Percentiles rank a stretch among this genome's conserved stretches.
These are phyloP conservation scores for Tulasnella sp. DNA, from an alignment of 768 basidiomycete genomes.

Conservation along the genomic window DNA sequence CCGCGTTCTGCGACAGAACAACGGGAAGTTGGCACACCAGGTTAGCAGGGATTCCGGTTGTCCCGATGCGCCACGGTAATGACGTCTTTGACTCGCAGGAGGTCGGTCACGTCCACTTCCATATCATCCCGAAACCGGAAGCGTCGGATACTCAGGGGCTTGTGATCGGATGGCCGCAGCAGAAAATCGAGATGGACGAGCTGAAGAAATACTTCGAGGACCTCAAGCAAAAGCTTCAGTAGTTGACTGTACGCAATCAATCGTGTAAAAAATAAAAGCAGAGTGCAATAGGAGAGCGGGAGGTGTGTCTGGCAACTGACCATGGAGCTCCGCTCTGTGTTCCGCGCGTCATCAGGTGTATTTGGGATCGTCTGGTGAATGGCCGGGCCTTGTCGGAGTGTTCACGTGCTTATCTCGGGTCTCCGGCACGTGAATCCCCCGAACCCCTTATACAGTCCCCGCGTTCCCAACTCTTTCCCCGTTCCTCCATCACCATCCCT, in stretches of 20 bases:
- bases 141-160: constrained; percentile 62
- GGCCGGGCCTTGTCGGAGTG: constrained; percentile 1
- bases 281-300: background rate
- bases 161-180: constrained; percentile 76
- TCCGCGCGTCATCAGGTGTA: constrained; percentile 2
- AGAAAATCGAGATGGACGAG: constrained; percentile 64
- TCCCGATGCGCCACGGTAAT: background rate
- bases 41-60: constrained; percentile 30
- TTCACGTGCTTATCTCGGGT: constrained; percentile 6
- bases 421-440: constrained; percentile 17
- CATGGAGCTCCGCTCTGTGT: background rate
- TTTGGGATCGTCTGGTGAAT: background rate
- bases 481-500: constrained; percentile 14
- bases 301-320: background rate
- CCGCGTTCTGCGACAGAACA: constrained; percentile 45
- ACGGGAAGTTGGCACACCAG: constrained; percentile 52
- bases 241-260: background rate
- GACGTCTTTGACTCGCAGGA: constrained; percentile 20
- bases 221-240: constrained; percentile 58
- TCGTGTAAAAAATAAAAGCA: background rate
- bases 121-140: constrained; percentile 37
- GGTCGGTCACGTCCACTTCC: constrained; percentile 37
- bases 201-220: constrained; percentile 62
- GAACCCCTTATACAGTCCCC: constrained; percentile 1
- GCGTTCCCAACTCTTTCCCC: background rate